Base-by-base conservation (phyloP, 2,329 filamentous ascomycete genomes). In the Alternaria sp. region DNA sequence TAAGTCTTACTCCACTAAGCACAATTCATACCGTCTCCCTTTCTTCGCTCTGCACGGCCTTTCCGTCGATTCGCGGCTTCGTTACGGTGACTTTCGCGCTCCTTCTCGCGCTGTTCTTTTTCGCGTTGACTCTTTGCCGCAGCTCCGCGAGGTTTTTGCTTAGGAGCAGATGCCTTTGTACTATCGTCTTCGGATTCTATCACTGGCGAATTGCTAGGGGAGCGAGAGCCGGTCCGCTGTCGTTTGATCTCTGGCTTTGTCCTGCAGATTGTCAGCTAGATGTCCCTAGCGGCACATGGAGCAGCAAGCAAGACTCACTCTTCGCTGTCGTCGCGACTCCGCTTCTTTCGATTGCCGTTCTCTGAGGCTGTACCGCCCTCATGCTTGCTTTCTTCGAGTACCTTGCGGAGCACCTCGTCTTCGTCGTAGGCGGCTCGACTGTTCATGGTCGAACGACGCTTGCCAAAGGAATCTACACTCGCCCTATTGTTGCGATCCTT, bases 351-450 rank as follows among this genome's bases (percentile, higher is more conserved):
- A 55, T 83, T 86, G 43, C 83, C 83, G 36, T 80, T 83, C 56
- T 85, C 85, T 36, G 90, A 89, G 12, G 78, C 76, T 32, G 85
- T 83, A 12, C 85, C 84, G 11, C 86, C 89, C 46, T 96, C 93
- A 75, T 92, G 90, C 81, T 94, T 97, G 83, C 96, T 99, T 65
- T 96, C 94, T 79, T 98, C 95, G 71, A 99, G 93, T 28, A 95
- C 96, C 69, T 92, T 89, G 58, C 93, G 89, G 43, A 99, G 81
- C 74, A 94, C 90, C 78, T 96, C 93, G 72, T 97, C 94, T 80
- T 99, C 96, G 69, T 98, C 94, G 73, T 98, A 98, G 21, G 93
- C 95, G 45, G 95, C 94, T 66, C 95, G 89, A 78, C 96, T 99
- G 77, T 98, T 97, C 93, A 98, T 97, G 7, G 96, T 99, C 19